Percentiles rank a stretch among this genome's conserved stretches.
phyloP scores from a whole-genome alignment of 768 basidiomycete genomes.

The Auricularia heimuer region DNA sequence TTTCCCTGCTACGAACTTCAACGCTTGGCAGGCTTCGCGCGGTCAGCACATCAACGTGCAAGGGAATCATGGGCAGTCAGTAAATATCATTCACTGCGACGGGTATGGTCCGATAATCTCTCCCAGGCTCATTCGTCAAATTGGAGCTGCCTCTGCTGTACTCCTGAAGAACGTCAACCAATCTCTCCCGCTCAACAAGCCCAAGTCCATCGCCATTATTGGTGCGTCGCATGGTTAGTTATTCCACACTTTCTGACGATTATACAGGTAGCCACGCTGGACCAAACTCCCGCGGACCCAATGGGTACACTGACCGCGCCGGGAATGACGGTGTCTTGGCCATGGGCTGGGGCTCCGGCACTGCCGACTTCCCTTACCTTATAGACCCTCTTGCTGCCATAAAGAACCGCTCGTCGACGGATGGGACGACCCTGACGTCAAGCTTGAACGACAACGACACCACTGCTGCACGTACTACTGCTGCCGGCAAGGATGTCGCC shows the following conservation, averaged over 20 bases:
- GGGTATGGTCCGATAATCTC: background rate
- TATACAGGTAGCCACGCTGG: constrained; percentile 36
- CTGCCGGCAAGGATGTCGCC: constrained; percentile 37
- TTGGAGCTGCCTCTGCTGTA: constrained; percentile 53
- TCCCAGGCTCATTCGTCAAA: constrained; percentile 36
- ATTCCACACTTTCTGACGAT: background rate
- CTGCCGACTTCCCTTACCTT: constrained; percentile 42
- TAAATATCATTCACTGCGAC: constrained; percentile 5
- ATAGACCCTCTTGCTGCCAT: constrained; percentile 35
- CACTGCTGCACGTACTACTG: constrained; percentile 32
- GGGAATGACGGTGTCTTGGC: constrained; percentile 52
- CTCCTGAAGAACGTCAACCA: constrained; percentile 48
- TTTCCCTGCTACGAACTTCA: constrained; percentile 64
- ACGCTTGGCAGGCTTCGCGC: constrained; percentile 38
- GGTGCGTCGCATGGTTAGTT: constrained; percentile 22
- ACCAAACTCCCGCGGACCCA: constrained; percentile 42
- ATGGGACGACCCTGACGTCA: constrained; percentile 34
- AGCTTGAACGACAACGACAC: constrained; percentile 43
- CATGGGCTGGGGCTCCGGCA: constrained; percentile 45
- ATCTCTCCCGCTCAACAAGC: constrained; percentile 35
- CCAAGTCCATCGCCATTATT: constrained; percentile 42
- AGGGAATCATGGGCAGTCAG: constrained; percentile 24
- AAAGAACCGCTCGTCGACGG: constrained; percentile 27
- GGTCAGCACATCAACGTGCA: constrained; percentile 33
- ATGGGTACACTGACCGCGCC: constrained; percentile 47